Conservation (phyloP, 345 rosid species). For the Aquilaria sinensis region DNA sequence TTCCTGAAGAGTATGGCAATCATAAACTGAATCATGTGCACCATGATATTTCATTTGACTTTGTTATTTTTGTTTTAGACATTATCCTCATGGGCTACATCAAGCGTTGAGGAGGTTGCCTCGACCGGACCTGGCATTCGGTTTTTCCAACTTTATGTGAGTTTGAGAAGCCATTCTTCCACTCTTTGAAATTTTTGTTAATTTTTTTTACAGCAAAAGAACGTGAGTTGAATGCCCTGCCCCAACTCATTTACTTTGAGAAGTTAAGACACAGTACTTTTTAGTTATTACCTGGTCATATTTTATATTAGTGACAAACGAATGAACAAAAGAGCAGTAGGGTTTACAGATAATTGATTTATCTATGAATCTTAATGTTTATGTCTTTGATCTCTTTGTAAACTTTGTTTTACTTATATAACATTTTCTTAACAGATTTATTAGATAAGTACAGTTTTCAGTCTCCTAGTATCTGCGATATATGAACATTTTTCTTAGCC, state of each 20-base stretch:
- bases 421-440: not conserved
- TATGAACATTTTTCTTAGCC: not conserved
- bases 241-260: too few species aligned
- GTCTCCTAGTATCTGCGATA: not conserved
- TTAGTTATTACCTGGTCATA: too few species aligned
- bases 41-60: not conserved
- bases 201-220: not conserved
- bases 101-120: conserved; percentile 93
- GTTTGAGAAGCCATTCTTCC: conserved; percentile 19
- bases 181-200: not conserved
- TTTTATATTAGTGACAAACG: too few species aligned
- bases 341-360: too few species aligned
- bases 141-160: conserved; percentile 92
- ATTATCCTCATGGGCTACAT: conserved; percentile 89
- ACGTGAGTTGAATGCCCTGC: too few species aligned
- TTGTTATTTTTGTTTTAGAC: conserved; percentile 41
- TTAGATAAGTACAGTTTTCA: not conserved
- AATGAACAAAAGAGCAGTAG: too few species aligned
- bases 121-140: conserved; percentile 94
- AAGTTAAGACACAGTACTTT: too few species aligned
- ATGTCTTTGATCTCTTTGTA: not conserved
- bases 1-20: not conserved
- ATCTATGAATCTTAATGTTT: too few species aligned
- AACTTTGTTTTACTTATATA: not conserved
- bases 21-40: not conserved